Percentiles rank a stretch among this genome's conserved stretches.
Conservation (phyloP, 257 asterid species). For the Solanum verrucosum region DNA sequence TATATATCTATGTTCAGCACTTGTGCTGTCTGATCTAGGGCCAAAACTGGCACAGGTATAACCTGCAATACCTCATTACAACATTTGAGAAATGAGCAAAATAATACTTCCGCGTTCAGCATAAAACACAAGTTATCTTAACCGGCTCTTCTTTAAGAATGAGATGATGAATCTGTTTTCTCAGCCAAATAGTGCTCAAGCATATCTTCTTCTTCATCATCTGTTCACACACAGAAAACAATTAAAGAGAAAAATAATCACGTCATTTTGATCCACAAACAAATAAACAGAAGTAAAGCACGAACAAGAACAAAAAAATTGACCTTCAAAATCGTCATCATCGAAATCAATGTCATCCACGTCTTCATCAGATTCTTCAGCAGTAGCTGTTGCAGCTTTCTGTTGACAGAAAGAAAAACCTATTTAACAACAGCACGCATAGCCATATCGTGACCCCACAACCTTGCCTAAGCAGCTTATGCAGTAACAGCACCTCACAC, state of each 20-base stretch:
- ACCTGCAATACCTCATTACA: not conserved
- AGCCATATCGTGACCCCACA: not conserved
- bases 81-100: not conserved
- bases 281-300: not conserved
- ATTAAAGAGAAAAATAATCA: not conserved
- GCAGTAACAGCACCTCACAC: not conserved
- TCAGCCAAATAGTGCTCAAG: conserved; percentile 93
- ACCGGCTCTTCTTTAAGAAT: conserved; percentile 19
- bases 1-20: not conserved
- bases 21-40: not conserved
- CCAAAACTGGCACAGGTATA: conserved; percentile 1
- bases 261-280: not conserved
- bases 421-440: not conserved
- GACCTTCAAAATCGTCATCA: conserved; percentile 85
- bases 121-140: not conserved
- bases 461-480: not conserved
- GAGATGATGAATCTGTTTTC: conserved; percentile 34
- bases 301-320: not conserved
- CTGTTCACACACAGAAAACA: conserved; percentile 10
- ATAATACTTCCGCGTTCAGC: not conserved
- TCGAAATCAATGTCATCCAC: conserved; percentile 87
- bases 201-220: conserved; percentile 96
- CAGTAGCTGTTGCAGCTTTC: conserved; percentile 62
- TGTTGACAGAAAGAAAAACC: conserved; percentile 20
- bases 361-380: conserved; percentile 65